Conservation (phyloP, 1,284 basidiomycete species). For the Schizophyllum amplum region DNA sequence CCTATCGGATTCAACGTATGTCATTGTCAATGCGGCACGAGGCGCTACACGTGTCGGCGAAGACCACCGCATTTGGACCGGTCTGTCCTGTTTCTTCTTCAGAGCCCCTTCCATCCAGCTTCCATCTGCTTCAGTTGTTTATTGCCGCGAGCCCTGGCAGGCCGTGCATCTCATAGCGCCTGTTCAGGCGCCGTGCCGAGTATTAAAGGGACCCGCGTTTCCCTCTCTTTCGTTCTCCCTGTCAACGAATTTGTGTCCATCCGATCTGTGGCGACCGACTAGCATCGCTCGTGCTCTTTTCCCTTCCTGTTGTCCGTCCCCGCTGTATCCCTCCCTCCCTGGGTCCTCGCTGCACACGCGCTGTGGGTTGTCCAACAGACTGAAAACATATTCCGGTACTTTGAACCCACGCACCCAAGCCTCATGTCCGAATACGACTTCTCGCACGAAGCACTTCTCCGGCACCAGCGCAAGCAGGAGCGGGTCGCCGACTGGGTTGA, state of each 20-base stretch:
- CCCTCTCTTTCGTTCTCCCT: neutral
- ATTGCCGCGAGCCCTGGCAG: neutral
- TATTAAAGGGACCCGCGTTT: too few relatives aligned
- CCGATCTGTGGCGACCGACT: neutral
- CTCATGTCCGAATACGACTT: constrained; percentile 13
- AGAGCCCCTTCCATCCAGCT: neutral
- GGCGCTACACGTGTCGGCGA: neutral
- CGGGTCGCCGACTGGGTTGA: constrained; percentile 10
- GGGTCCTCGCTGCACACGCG: neutral
- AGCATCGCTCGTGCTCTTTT: neutral
- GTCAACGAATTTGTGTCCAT: neutral
- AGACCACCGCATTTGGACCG: neutral
- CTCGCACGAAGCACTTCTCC: constrained; percentile 6
- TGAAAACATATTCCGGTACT: neutral
- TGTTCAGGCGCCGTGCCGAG: neutral
- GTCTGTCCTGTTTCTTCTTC: neutral
- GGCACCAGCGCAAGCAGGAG: constrained; percentile 9
- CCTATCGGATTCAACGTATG: too few relatives aligned
- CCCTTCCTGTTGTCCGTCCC: neutral
- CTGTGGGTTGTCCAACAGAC: neutral
- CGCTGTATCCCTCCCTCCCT: neutral
- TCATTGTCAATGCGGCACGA: neutral
- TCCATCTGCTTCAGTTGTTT: neutral
- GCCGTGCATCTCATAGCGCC: neutral
- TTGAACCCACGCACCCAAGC: neutral